phyloP scores from a whole-genome alignment of 371 early-diverging fungal genomes.

The Syncephalastrum monosporum region DNA sequence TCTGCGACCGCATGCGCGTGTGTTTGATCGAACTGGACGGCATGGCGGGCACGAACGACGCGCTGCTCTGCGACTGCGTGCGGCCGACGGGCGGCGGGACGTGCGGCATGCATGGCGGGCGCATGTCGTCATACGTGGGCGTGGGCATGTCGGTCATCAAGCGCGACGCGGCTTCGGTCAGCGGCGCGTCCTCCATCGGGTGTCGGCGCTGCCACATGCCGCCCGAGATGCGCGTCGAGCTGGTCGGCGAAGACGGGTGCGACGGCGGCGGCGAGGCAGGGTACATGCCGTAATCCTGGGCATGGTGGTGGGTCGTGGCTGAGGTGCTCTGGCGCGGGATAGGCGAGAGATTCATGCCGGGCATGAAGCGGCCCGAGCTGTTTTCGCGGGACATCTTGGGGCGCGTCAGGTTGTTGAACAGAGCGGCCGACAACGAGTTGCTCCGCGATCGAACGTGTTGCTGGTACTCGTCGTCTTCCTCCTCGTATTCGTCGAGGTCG shows the following conservation, averaged over 20 bases:
- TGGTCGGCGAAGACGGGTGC: constrained; percentile 62
- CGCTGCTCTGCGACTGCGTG: constrained; percentile 46
- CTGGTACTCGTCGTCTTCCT: constrained; percentile 42
- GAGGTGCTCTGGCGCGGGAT: constrained; percentile 35
- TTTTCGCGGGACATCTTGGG: constrained; percentile 7
- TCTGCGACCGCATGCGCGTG: constrained; percentile 62
- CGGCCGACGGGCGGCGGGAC: constrained; percentile 33
- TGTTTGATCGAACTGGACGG: constrained; percentile 20
- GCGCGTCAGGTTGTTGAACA: constrained; percentile 15
- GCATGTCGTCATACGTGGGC: constrained; percentile 13
- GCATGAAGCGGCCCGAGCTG: constrained; percentile 12
- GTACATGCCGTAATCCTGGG: constrained; percentile 37
- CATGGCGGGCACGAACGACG: constrained; percentile 7
- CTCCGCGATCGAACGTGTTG: constrained; percentile 18
- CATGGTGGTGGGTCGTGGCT: constrained; percentile 14
- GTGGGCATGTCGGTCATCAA: constrained; percentile 36
- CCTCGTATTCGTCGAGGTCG: constrained; percentile 40
- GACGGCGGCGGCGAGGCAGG: constrained; percentile 65
- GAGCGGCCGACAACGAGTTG: constrained; percentile 30
- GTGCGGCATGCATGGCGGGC: constrained; percentile 4
- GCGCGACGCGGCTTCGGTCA: constrained; percentile 38
- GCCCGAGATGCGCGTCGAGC: constrained; percentile 38
- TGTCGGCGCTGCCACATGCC: constrained; percentile 36
- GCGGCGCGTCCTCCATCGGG: constrained; percentile 28
- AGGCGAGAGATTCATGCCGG: constrained; percentile 40